Evolutionary conservation across 768 basidiomycete species (phyloP), one percentile per base, ranked within the genome.

Genomic region (Kwoniella bestiolae): DNA sequence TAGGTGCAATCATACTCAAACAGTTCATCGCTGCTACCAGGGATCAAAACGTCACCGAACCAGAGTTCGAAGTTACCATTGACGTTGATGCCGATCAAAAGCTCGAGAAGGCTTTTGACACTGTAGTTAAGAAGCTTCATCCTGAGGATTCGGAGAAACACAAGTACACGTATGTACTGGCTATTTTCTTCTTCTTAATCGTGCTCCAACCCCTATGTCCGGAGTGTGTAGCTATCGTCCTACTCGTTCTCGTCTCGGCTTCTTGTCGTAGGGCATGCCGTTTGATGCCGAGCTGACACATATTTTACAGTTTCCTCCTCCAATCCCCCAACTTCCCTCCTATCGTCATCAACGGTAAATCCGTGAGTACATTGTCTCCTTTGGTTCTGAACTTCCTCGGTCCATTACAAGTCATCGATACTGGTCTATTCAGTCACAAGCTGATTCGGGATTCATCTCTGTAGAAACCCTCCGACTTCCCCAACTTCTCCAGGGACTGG

Each of bases 131-230:
- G 47, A 56, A 57, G 21, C 45, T 63, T 14, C 62, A 63, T n/a
- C 62, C 62, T 3, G 62, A 56, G 29, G 62, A 57, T 26, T 47
- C 46, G 16, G 53, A 55, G 31, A 47, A 49, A 34, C 62, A 63
- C 55, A 63, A 56, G 52, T 63, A 63, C 41, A 63, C 62, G 62
- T 63, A 41, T 50, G 62, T 63, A 14, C n/a, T n/a, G n/a, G n/a
- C n/a, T n/a, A n/a, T n/a, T n/a, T n/a, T 23, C 28, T 41, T 45
- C 23, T n/a, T 3, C 14, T 32, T 28, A 1, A 14, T 41, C 23
- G 5, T 41, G n/a, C n/a, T n/a, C n/a, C n/a, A n/a, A n/a, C n/a
- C n/a, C n/a, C n/a, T n/a, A n/a, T n/a, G n/a, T n/a, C n/a, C n/a
- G n/a, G n/a, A n/a, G n/a, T n/a, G n/a, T n/a, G n/a, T n/a, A n/a